A percentile compares a stretch with the other conserved stretches of the same genome.
Conservation (phyloP, 1,284 basidiomycete species). For the Sporisorium iseilematis-ciliati region DNA sequence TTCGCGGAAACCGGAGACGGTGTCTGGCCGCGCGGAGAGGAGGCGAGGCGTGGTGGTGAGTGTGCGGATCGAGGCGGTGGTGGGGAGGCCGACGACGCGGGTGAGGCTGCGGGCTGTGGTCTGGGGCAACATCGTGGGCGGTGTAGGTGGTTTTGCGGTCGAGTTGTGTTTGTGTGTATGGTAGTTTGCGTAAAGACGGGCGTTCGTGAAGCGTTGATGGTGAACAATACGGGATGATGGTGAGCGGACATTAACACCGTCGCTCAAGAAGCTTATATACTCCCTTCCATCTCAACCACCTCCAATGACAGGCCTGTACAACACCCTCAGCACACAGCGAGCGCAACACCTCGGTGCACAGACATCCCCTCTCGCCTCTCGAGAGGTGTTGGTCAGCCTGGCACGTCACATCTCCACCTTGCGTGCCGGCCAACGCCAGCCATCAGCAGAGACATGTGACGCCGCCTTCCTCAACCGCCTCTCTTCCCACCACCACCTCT, state of each 20-base stretch:
- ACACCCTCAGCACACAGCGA: too few relatives aligned
- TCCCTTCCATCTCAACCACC: neutral
- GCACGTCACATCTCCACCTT: neutral
- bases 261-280: neutral
- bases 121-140: constrained; percentile 22
- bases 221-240: too few relatives aligned
- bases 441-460: constrained; percentile 8
- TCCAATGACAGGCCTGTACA: too few relatives aligned
- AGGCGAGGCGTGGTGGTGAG: constrained; percentile 25
- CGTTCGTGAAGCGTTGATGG: too few relatives aligned
- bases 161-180: neutral
- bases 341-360: neutral
- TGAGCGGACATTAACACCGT: too few relatives aligned
- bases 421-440: too few relatives aligned
- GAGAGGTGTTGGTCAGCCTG: constrained; percentile 7
- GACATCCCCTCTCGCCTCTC: neutral
- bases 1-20: constrained; percentile 32
- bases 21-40: constrained; percentile 43
- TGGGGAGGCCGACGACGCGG: constrained; percentile 16
- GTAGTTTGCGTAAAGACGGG: too few relatives aligned
- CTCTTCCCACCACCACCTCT: too few relatives aligned
- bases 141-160: neutral
- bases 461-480: neutral
- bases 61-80: neutral
- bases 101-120: constrained; percentile 10